These are phyloP conservation scores for Aspergillus sp. DNA, from an alignment of 2,329 filamentous ascomycete species.

Conservation along the genomic window DNA sequence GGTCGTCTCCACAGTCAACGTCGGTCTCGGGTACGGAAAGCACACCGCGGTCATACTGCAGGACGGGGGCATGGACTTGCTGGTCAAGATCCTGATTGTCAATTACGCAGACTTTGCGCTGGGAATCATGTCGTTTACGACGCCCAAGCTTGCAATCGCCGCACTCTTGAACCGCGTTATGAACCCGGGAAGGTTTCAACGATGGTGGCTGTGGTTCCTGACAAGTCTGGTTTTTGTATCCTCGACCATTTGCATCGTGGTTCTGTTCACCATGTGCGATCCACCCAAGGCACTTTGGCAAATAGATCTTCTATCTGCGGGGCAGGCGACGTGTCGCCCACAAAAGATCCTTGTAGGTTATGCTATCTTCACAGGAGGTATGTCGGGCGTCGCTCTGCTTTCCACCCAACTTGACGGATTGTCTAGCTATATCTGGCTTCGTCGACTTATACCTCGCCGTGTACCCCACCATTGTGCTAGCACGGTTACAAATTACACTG, in stretches of 20 bases:
- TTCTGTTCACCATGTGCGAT: constrained; percentile 50
- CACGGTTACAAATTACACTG: constrained; percentile 37
- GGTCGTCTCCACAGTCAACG: constrained; percentile 40
- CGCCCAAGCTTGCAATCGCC: constrained; percentile 36
- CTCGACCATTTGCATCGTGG: constrained; percentile 42
- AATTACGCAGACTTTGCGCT: constrained; percentile 34
- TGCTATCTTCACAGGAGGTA: constrained; percentile 47
- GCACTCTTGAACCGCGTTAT: constrained; percentile 33
- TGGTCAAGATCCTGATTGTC: constrained; percentile 18
- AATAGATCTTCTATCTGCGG: constrained; percentile 22
- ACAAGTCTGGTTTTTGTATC: constrained; percentile 35
- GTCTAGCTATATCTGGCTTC: constrained; percentile 33
- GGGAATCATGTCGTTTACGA: constrained; percentile 34
- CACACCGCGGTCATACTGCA: constrained; percentile 41
- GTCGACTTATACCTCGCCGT: constrained; percentile 41
- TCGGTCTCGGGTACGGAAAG: constrained; percentile 46
- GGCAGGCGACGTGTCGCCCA: constrained; percentile 41
- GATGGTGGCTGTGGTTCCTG: constrained; percentile 34
- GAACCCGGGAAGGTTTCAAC: constrained; percentile 29
- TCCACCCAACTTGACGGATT: neutral
- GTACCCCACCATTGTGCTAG: constrained; percentile 37
- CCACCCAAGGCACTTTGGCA: constrained; percentile 49
- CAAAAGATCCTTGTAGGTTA: constrained; percentile 46
- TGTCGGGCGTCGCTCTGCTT: neutral
- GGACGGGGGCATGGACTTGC: constrained; percentile 17